These are phyloP conservation scores for Ammopiptanthus mongolicus DNA, from an alignment of 306 rosid species.

Conservation along the genomic window DNA sequence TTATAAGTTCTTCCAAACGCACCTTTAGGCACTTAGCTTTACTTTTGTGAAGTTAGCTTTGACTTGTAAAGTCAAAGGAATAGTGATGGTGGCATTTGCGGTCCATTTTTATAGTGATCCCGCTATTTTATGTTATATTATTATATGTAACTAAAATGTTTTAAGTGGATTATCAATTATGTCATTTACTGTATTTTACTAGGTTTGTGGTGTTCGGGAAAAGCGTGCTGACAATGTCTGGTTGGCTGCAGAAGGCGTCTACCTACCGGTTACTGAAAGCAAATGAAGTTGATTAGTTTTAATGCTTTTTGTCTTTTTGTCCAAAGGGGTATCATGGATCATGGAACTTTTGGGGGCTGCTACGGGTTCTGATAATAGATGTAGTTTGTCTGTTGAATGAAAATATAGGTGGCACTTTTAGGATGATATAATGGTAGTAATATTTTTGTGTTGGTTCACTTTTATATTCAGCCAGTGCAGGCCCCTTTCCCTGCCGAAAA, in stretches of 20 bases:
- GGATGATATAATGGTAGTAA: slow-evolving; percentile 19
- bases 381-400: slow-evolving; percentile 27
- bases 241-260: slow-evolving; percentile 96
- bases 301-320: slow-evolving; percentile 19
- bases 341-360: slow-evolving; percentile 25
- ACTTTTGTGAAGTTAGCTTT: neutral
- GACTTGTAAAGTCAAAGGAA: neutral
- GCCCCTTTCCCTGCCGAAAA: neutral
- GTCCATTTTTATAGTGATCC: neutral
- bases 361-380: slow-evolving; percentile 21
- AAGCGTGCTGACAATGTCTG: slow-evolving; percentile 89
- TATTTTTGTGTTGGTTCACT: slow-evolving; percentile 15
- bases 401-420: slow-evolving; percentile 5
- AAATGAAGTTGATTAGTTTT: slow-evolving; percentile 41
- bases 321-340: slow-evolving; percentile 30
- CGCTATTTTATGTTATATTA: neutral
- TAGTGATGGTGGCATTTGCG: neutral
- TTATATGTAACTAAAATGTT: neutral
- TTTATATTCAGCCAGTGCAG: slow-evolving; percentile 3
- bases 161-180: neutral
- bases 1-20: too few relatives aligned
- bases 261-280: slow-evolving; percentile 69
- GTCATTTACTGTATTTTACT: slow-evolving; percentile 4
- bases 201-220: slow-evolving; percentile 88
- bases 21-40: too few relatives aligned